Evolutionary conservation across 2,329 filamentous ascomycete species (phyloP).

Genomic region (Aureobasidium sp.): DNA sequence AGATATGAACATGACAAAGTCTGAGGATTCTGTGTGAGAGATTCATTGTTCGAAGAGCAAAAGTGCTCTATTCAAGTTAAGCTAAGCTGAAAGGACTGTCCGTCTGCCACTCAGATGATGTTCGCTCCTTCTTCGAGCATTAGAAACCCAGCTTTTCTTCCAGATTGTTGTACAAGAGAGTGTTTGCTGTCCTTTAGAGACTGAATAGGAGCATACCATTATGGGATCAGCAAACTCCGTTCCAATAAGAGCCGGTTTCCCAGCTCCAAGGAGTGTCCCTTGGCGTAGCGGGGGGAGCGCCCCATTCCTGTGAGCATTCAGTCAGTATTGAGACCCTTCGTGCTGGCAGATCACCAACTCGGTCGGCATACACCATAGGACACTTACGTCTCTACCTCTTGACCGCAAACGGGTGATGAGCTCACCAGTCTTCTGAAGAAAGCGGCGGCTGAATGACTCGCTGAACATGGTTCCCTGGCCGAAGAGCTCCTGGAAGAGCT

Average conservation of each 20-base stretch:
- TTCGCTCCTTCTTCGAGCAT: not conserved
- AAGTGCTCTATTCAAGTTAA: not conserved
- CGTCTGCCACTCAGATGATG: not conserved
- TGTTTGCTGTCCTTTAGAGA: not conserved
- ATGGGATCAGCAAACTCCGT: not conserved
- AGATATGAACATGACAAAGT: not conserved
- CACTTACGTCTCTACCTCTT: not conserved
- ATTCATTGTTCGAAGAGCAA: not conserved
- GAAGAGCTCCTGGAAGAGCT: not conserved
- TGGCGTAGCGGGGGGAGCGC: not conserved
- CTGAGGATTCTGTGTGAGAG: not conserved
- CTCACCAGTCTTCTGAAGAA: not conserved
- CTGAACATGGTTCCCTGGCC: not conserved
- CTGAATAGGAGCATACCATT: not conserved
- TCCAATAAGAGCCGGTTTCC: not conserved
- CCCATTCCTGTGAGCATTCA: not conserved
- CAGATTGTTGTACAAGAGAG: not conserved
- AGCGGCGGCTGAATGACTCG: not conserved
- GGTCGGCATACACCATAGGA: not conserved
- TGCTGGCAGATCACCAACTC: too few species aligned
- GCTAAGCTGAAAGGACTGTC: not conserved
- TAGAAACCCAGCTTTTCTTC: not conserved
- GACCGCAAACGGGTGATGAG: not conserved
- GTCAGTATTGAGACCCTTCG: not conserved
- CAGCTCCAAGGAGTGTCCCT: not conserved